phyloP scores from a whole-genome alignment of 2,329 filamentous ascomycete genomes.

The Myriosclerotinia duriaeana region DNA sequence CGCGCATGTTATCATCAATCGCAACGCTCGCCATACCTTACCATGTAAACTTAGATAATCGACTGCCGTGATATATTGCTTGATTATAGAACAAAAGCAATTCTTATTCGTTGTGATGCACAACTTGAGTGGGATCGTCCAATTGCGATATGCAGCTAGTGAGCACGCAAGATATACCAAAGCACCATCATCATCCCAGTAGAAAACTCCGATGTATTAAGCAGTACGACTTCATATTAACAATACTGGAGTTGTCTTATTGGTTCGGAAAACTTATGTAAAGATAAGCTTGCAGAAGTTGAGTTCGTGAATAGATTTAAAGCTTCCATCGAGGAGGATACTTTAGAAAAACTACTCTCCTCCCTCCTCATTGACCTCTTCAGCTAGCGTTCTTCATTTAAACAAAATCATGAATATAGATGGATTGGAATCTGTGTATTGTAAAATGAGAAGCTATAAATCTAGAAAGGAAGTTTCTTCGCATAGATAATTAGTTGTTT shows the following conservation, averaged over 20 bases:
- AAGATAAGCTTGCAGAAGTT: neutral
- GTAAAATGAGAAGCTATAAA: neutral
- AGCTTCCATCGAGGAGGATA: neutral
- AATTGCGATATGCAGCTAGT: conserved; percentile 1
- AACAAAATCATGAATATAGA: neutral
- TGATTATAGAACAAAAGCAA: neutral
- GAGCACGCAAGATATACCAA: conserved; percentile 12
- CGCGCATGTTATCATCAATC: conserved; percentile 5
- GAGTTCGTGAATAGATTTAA: neutral
- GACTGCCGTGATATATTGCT: neutral
- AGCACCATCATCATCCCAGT: conserved; percentile 4
- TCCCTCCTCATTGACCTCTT: neutral
- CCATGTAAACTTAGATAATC: neutral
- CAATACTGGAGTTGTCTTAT: neutral
- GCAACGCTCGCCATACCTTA: too few relatives aligned
- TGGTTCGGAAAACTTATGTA: neutral
- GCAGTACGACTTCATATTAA: neutral
- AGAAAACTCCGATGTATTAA: neutral
- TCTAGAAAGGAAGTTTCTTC: neutral
- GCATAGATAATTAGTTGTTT: neutral
- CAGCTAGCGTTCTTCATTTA: neutral
- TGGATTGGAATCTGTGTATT: neutral
- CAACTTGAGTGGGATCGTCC: neutral
- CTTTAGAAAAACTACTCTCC: neutral
- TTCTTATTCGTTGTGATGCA: neutral